These are phyloP conservation scores for Podochytrium sp. DNA, from an alignment of 192 early-diverging fungal species.

Conservation along the genomic window DNA sequence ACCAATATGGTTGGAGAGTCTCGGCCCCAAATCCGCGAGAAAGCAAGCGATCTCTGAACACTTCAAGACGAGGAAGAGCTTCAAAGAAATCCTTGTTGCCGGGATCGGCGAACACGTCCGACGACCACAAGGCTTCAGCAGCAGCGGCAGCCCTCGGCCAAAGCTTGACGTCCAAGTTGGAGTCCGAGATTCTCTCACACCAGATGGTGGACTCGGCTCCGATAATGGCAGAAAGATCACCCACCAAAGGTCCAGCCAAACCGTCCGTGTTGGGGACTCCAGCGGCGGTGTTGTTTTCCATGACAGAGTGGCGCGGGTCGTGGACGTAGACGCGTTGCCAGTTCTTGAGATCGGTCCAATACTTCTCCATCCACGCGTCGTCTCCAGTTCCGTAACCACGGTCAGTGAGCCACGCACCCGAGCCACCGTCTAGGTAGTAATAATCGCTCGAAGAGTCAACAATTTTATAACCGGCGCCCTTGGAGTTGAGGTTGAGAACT, in stretches of 20 bases:
- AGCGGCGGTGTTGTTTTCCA: not conserved
- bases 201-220: constrained; percentile 14
- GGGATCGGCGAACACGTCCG: not conserved
- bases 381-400: not conserved
- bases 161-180: constrained; percentile 29
- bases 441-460: constrained; percentile 11
- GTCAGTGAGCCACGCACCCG: constrained; percentile 15
- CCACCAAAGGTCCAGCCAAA: constrained; percentile 4
- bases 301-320: constrained; percentile 8
- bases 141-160: constrained; percentile 29
- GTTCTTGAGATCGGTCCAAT: constrained; percentile 6
- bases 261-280: not conserved
- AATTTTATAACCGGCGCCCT: constrained; percentile 15
- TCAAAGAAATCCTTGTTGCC: constrained; percentile 16
- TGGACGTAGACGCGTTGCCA: constrained; percentile 25
- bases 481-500: not conserved
- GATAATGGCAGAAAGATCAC: constrained; percentile 1
- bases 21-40: constrained; percentile 1
- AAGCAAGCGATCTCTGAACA: constrained; percentile 20
- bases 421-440: constrained; percentile 30
- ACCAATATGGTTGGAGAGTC: constrained; percentile 27
- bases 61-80: constrained; percentile 10
- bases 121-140: constrained; percentile 29
- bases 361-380: constrained; percentile 5
- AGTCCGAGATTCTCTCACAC: constrained; percentile 18